Evolutionary conservation across 1,284 basidiomycete species (phyloP).

Genomic region (Baeospora myosura): DNA sequence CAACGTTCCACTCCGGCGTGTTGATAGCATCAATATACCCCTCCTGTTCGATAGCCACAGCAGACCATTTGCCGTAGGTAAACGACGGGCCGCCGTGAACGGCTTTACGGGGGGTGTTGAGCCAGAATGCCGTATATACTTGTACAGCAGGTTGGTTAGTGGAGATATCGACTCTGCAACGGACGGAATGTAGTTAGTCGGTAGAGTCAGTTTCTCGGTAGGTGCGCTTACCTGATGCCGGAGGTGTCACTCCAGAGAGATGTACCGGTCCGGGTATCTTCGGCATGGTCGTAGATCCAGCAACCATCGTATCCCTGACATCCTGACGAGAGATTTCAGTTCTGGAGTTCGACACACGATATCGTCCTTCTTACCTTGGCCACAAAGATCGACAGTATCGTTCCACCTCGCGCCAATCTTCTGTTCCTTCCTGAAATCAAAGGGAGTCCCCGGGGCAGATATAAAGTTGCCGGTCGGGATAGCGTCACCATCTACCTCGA

Average conservation of each 20-base stretch:
- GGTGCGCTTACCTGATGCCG: slow-evolving; percentile 35
- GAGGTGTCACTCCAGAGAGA: slow-evolving; percentile 37
- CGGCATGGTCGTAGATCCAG: slow-evolving; percentile 38
- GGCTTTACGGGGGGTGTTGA: slow-evolving; percentile 39
- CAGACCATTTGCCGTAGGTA: slow-evolving; percentile 37
- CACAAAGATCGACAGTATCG: slow-evolving; percentile 33
- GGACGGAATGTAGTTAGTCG: slow-evolving; percentile 1
- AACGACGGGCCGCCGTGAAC: slow-evolving; percentile 40
- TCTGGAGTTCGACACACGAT: background rate
- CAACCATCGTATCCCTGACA: slow-evolving; percentile 37
- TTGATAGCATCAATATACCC: slow-evolving; percentile 51
- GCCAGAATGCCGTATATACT: slow-evolving; percentile 39
- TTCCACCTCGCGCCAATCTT: slow-evolving; percentile 36
- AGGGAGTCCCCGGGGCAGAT: slow-evolving; percentile 23
- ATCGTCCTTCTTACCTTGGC: slow-evolving; percentile 21
- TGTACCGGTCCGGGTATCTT: slow-evolving; percentile 20
- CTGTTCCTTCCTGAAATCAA: slow-evolving; percentile 38
- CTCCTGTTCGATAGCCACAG: slow-evolving; percentile 51
- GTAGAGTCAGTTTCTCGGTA: slow-evolving; percentile 1
- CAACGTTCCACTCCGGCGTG: slow-evolving; percentile 43
- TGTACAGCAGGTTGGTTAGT: slow-evolving; percentile 45
- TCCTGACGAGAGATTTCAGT: slow-evolving; percentile 15
- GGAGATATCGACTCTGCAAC: slow-evolving; percentile 38
- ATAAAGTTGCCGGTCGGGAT: slow-evolving; percentile 3
- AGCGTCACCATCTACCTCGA: slow-evolving; percentile 1